Conservation (phyloP, 495 filamentous ascomycete species). For the Rhizodiscina lignyota region DNA sequence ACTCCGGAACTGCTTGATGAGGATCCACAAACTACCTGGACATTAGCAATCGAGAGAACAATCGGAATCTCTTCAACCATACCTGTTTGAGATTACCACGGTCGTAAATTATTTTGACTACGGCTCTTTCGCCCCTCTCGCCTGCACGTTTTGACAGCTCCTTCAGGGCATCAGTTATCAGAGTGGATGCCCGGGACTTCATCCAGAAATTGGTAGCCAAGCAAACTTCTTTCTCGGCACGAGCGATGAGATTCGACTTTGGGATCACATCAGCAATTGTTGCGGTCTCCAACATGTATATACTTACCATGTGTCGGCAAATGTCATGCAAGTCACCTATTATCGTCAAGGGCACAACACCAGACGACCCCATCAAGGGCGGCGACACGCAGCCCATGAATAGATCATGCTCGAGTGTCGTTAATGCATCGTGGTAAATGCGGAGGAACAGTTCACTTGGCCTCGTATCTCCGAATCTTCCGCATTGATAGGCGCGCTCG, state of each 20-base stretch:
- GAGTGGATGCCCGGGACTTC: slow-evolving; percentile 43
- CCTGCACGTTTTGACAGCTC: slow-evolving; percentile 53
- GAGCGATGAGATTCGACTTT: slow-evolving; percentile 49
- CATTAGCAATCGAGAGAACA: too few relatives aligned
- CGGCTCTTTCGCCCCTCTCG: slow-evolving; percentile 34
- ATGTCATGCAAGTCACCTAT: slow-evolving; percentile 56
- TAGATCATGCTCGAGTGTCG: slow-evolving; percentile 38
- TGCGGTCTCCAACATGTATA: not conserved
- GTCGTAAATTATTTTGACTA: slow-evolving; percentile 65
- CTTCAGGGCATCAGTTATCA: slow-evolving; percentile 48
- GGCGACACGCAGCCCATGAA: slow-evolving; percentile 46
- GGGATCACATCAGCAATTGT: not conserved
- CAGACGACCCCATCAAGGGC: slow-evolving; percentile 49
- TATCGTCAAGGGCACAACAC: slow-evolving; percentile 49
- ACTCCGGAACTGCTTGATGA: slow-evolving; percentile 39
- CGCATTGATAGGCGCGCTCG: slow-evolving; percentile 37
- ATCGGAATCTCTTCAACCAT: not conserved
- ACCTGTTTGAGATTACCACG: slow-evolving; percentile 46
- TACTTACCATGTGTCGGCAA: slow-evolving; percentile 38
- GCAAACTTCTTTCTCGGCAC: slow-evolving; percentile 55
- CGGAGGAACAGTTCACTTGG: slow-evolving; percentile 52
- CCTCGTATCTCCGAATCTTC: slow-evolving; percentile 45
- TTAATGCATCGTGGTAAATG: slow-evolving; percentile 51
- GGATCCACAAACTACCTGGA: slow-evolving; percentile 31
- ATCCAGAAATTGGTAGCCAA: slow-evolving; percentile 65